phyloP scores from a whole-genome alignment of 2,329 filamentous ascomycete genomes.

The Claviceps africana region DNA sequence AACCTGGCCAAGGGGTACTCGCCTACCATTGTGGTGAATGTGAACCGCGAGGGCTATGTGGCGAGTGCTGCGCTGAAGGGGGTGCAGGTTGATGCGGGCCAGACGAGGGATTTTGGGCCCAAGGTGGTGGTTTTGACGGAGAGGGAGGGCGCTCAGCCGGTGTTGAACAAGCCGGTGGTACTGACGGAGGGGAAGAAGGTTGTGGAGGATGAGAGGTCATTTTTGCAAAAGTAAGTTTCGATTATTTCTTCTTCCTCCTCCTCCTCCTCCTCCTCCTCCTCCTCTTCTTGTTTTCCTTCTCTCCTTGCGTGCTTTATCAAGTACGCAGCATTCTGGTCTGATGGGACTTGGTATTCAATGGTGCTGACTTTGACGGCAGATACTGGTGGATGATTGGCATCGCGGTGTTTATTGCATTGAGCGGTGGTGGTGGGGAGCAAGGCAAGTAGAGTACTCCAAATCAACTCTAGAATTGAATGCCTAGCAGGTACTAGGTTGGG shows the following conservation, averaged over 20 bases:
- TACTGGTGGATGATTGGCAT: constrained; percentile 54
- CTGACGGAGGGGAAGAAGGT: constrained; percentile 47
- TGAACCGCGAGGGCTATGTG: constrained; percentile 30
- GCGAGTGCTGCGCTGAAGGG: constrained; percentile 40
- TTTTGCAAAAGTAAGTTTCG: constrained; percentile 50
- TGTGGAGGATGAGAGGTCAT: constrained; percentile 44
- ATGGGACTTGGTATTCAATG: background rate
- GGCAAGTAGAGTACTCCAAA: constrained; percentile 27
- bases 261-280: too few species aligned
- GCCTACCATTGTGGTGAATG: constrained; percentile 39
- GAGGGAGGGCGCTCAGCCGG: constrained; percentile 37
- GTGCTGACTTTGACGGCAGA: constrained; percentile 26
- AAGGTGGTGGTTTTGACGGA: constrained; percentile 37
- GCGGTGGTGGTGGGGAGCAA: constrained; percentile 30
- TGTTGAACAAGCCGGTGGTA: constrained; percentile 50
- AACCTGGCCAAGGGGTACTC: constrained; percentile 50
- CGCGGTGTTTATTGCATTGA: constrained; percentile 37
- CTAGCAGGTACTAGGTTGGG: background rate
- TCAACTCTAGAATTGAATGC: constrained; percentile 1
- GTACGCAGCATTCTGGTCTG: too few species aligned
- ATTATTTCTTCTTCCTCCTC: background rate
- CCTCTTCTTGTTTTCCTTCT: background rate
- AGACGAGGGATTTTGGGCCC: constrained; percentile 51
- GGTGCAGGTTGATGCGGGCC: constrained; percentile 47
- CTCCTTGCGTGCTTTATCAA: background rate